Base-by-base conservation (phyloP, 495 filamentous ascomycete genomes). In the Aspergillus panamensis region DNA sequence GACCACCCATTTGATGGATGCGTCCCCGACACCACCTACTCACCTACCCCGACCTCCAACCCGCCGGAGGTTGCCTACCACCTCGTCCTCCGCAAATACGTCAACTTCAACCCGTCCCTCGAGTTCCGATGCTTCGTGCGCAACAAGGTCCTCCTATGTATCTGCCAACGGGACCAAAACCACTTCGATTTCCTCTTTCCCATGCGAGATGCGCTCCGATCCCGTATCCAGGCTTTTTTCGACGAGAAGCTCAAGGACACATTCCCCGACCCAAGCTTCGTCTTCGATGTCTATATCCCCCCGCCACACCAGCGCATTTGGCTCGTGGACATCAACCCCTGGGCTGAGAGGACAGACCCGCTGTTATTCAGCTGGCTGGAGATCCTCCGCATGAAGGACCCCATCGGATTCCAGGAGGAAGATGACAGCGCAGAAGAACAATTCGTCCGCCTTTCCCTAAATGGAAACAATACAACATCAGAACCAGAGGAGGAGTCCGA, bases 101-200 rank as follows among this genome's bases (percentile, higher is more conserved):
- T 94, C 74, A 84, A 87, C 66, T 84, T 92, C 60, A 93, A 96
- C 69, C 90, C 92, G 0, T 87, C 90, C 0, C 82, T 96, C 62
- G 94, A 99, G 65, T 97, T 97, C 74, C 85, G 94, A 16, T 95
- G 89, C 67, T 99, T 97, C 67, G 95, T 96, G 30, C 88, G 91
- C 54, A 75, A 86, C 19, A 77, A 90, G 3, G 82, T 80, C 25
- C 75, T 99, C 3, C 77, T 99, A 8, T 92, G 85, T 62, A 86
- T 96, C 52, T 88, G 85, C 25, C 94, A 97, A 73, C 85, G 94
- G 0, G 95, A 97, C 64, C 81, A 90, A 12, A 96, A 95, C 66
- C 82, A 93, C 74, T 97, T 90, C 72, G 84, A 87, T 25, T 97
- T 96, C 68, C 78, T 97, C 0, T 79, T 82, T 51, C 66, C 70